Percentiles rank a stretch among this genome's conserved stretches.
phyloP scores from a whole-genome alignment of 257 asterid species.

The Ilex aquifolium region DNA sequence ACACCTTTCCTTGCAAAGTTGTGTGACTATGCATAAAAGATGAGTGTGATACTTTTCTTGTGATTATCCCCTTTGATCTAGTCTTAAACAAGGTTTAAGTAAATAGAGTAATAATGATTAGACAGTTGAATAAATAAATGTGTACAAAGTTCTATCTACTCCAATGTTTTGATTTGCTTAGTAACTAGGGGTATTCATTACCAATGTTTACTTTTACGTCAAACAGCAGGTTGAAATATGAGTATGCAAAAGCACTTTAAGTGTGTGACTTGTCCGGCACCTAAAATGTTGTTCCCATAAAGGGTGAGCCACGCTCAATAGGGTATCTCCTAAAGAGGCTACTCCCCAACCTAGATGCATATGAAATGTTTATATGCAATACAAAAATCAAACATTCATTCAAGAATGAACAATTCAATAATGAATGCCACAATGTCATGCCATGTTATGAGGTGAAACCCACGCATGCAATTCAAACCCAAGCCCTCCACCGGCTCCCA shows the following conservation, averaged over 20 bases:
- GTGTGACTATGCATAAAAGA: background rate
- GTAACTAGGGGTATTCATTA: slow-evolving; percentile 1
- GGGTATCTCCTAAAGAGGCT: no score
- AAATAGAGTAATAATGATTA: background rate
- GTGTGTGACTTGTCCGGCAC: no score
- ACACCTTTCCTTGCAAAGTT: background rate
- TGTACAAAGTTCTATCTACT: background rate
- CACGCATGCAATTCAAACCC: no score
- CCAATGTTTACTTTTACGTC: background rate
- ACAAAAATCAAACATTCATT: no score
- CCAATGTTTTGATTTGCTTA: background rate
- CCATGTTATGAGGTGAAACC: no score
- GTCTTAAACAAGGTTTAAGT: background rate
- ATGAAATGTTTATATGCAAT: no score
- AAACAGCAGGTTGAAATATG: background rate
- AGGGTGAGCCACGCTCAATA: no score
- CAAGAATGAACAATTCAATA: no score
- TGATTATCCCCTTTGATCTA: slow-evolving; percentile 2
- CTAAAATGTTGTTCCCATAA: no score
- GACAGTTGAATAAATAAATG: background rate
- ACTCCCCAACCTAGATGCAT: no score
- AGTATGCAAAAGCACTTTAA: background rate
- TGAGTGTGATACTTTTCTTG: slow-evolving; percentile 3
- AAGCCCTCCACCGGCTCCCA: no score
- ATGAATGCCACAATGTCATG: no score